Evolutionary conservation across 371 early-diverging fungal species (phyloP).

Genomic region (Zychaea mexicana): DNA sequence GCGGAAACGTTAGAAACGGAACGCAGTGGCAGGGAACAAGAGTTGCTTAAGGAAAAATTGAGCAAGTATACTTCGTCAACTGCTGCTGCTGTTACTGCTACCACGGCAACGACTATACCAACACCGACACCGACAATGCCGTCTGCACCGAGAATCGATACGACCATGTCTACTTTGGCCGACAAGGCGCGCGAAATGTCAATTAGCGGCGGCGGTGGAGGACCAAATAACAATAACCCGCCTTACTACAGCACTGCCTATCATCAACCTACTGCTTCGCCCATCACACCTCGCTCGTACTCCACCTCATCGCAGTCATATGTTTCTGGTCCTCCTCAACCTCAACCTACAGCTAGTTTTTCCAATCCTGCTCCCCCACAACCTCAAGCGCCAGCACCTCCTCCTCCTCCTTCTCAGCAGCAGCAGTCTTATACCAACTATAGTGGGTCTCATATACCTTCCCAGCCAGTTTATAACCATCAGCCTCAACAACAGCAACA

Average conservation of each 20-base stretch:
- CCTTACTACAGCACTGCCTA: not conserved
- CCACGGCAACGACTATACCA: not conserved
- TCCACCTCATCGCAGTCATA: not conserved
- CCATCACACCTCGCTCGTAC: not conserved
- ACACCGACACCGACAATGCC: not conserved
- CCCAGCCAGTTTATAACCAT: not conserved
- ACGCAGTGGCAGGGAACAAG: conserved; percentile 72
- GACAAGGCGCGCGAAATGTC: conserved; percentile 12
- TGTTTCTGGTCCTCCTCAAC: not conserved
- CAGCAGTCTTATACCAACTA: conserved; percentile 3
- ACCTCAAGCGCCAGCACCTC: too few species aligned
- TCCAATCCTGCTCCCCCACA: not conserved
- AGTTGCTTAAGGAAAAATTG: conserved; percentile 73
- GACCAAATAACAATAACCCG: not conserved
- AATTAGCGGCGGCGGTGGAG: too few species aligned
- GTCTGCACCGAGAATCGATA: conserved; percentile 4
- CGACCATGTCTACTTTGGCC: not conserved
- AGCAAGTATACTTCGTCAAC: conserved; percentile 35
- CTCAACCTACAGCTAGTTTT: not conserved
- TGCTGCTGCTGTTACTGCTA: conserved; percentile 8
- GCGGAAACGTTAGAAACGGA: conserved; percentile 59
- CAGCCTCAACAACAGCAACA: conserved; percentile 3
- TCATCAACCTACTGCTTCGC: conserved; percentile 5
- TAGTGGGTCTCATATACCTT: not conserved
- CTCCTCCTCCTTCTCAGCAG: not conserved